Conservation (phyloP, 805 yeast genomes). For the Ogataea naganishii region DNA sequence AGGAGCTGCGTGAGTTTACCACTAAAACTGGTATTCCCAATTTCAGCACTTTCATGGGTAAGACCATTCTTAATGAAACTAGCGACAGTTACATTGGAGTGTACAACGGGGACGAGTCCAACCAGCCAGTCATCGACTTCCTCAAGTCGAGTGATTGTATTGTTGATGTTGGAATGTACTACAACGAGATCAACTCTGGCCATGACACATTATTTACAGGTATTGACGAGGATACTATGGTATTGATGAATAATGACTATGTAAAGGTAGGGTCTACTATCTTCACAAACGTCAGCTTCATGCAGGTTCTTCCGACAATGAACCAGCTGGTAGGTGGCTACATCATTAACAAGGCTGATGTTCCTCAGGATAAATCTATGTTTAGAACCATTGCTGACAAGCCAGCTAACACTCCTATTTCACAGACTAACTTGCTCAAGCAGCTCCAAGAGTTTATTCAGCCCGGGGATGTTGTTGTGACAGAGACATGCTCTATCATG, state of each 20-base stretch:
- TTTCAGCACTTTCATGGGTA: constrained; percentile 59
- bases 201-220: constrained; percentile 39
- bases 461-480: constrained; percentile 63
- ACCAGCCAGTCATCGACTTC: constrained; percentile 35
- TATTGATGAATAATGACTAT: constrained; percentile 46
- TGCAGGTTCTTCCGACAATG: constrained; percentile 40
- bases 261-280: constrained; percentile 34
- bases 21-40: constrained; percentile 42
- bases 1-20: constrained; percentile 39
- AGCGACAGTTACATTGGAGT: constrained; percentile 57
- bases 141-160: constrained; percentile 57
- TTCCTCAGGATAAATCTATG: too few relatives aligned
- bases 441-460: constrained; percentile 24
- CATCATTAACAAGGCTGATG: too few relatives aligned
- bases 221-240: constrained; percentile 30
- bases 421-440: constrained; percentile 37
- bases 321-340: constrained; percentile 24
- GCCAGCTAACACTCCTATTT: constrained; percentile 27
- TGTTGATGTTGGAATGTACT: constrained; percentile 59
- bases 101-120: constrained; percentile 56
- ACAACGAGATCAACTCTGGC: constrained; percentile 65
- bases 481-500: constrained; percentile 79
- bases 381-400: constrained; percentile 16
- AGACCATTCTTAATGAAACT: constrained; percentile 68
- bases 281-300: constrained; percentile 35